These are phyloP conservation scores for Calonectria naviculata DNA, from an alignment of 2,329 filamentous ascomycete genomes.

Conservation along the genomic window DNA sequence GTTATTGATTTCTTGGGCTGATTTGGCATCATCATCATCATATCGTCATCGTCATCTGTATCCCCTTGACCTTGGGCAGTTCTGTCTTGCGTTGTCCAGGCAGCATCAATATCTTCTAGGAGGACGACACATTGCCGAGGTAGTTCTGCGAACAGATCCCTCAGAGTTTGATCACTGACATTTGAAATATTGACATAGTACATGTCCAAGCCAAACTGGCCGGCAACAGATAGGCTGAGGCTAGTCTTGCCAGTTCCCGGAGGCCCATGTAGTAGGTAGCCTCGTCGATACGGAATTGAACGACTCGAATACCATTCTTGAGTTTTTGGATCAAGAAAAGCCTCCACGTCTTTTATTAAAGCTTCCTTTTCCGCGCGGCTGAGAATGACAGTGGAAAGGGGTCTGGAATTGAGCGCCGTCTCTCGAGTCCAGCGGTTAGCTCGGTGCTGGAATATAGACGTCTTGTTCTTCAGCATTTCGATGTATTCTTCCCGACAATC, in stretches of 20 bases:
- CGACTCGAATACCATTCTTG: neutral
- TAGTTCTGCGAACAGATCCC: neutral
- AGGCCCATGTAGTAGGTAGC: conserved; percentile 1
- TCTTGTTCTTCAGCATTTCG: neutral
- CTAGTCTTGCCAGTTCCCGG: conserved; percentile 11
- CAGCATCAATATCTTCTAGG: conserved; percentile 2
- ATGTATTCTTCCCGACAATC: conserved; percentile 9
- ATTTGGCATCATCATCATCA: neutral
- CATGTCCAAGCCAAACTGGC: conserved; percentile 3
- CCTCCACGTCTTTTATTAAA: neutral
- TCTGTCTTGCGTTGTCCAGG: neutral
- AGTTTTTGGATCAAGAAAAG: conserved; percentile 13
- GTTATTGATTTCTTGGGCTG: neutral
- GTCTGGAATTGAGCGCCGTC: neutral
- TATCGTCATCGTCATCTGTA: neutral
- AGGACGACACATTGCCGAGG: neutral
- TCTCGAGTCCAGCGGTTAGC: neutral
- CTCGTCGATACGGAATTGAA: conserved; percentile 4
- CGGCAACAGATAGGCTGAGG: conserved; percentile 2
- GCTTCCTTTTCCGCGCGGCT: conserved; percentile 5
- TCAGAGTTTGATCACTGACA: neutral
- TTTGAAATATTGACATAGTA: neutral
- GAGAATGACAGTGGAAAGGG: conserved; percentile 14
- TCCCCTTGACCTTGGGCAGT: neutral
- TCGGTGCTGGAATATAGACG: neutral